Percentiles rank a stretch among this genome's conserved stretches.
Evolutionary conservation across 768 basidiomycete species (phyloP).

Genomic region (Serendipita sp.): DNA sequence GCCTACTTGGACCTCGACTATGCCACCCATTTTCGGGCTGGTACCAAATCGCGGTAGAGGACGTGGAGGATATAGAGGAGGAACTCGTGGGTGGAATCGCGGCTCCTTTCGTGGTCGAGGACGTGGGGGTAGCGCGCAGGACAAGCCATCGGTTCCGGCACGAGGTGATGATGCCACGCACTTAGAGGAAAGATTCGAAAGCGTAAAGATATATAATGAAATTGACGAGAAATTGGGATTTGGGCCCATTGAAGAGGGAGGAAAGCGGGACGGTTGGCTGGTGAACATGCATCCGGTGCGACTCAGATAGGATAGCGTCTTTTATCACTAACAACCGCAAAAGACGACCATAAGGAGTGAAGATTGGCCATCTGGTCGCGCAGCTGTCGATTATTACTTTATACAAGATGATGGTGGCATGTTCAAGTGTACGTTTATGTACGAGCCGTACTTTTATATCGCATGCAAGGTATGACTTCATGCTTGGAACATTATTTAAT

Average conservation of each 20-base stretch:
- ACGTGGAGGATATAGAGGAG: constrained; percentile 22
- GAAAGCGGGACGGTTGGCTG: constrained; percentile 73
- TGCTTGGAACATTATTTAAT: constrained; percentile 9
- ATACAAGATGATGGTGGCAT: constrained; percentile 91
- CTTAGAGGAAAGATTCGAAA: constrained; percentile 74
- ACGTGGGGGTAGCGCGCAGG: constrained; percentile 25
- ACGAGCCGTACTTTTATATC: constrained; percentile 90
- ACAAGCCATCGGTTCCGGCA: constrained; percentile 32
- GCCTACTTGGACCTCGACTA: background rate
- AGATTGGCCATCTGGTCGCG: constrained; percentile 65
- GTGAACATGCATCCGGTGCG: constrained; percentile 96
- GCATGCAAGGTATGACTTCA: constrained; percentile 67
- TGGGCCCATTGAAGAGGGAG: constrained; percentile 59
- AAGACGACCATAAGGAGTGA: constrained; percentile 80
- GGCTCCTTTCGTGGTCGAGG: constrained; percentile 16
- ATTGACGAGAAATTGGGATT: constrained; percentile 93
- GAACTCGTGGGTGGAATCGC: constrained; percentile 5
- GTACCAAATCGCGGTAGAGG: constrained; percentile 5
- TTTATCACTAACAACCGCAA: background rate
- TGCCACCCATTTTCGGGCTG: constrained; percentile 1
- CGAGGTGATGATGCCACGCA: constrained; percentile 85
- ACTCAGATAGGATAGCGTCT: constrained; percentile 11
- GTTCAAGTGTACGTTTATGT: constrained; percentile 87
- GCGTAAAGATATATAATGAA: constrained; percentile 57
- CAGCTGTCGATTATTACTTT: constrained; percentile 93